Evolutionary conservation across 108 stramenopile genomes (phyloP).

Genomic region (Discostella stelligeroides): DNA sequence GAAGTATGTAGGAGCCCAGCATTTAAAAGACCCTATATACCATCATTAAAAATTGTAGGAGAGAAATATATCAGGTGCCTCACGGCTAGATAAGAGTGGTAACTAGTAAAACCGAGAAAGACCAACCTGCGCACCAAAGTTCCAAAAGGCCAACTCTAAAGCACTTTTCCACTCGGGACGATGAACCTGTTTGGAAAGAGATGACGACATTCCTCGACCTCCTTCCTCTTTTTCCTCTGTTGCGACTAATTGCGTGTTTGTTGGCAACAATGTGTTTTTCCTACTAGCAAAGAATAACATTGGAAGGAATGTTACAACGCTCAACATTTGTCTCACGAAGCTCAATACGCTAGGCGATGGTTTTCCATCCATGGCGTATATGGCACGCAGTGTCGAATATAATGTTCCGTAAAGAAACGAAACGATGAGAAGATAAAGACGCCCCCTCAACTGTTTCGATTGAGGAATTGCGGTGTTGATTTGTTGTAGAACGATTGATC

Average conservation of each 20-base stretch:
- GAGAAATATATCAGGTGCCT: too few relatives aligned
- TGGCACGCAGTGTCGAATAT: slow-evolving; percentile 55
- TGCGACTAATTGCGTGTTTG: not conserved
- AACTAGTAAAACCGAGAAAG: too few relatives aligned
- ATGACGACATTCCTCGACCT: not conserved
- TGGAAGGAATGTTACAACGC: slow-evolving; percentile 56
- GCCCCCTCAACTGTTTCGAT: slow-evolving; percentile 38
- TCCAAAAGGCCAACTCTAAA: slow-evolving; percentile 67
- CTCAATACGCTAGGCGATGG: slow-evolving; percentile 52
- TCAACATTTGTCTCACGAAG: slow-evolving; percentile 55
- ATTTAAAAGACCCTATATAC: slow-evolving; percentile 50
- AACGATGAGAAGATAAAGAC: slow-evolving; percentile 51
- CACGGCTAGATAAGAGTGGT: too few relatives aligned
- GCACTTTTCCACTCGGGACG: slow-evolving; percentile 51
- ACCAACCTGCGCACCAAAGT: slow-evolving; percentile 65
- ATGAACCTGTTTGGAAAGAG: not conserved
- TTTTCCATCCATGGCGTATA: slow-evolving; percentile 56
- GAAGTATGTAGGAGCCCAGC: slow-evolving; percentile 56
- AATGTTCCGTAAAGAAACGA: slow-evolving; percentile 67
- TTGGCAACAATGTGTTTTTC: not conserved
- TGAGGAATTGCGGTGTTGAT: slow-evolving; percentile 14
- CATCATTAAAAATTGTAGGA: too few relatives aligned
- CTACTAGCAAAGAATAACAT: slow-evolving; percentile 30
- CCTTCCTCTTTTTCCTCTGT: not conserved
- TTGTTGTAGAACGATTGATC: not conserved